Evolutionary conservation across 2,329 filamentous ascomycete genomes (phyloP).

Genomic region (Ophiocordyceps unilateralis): DNA sequence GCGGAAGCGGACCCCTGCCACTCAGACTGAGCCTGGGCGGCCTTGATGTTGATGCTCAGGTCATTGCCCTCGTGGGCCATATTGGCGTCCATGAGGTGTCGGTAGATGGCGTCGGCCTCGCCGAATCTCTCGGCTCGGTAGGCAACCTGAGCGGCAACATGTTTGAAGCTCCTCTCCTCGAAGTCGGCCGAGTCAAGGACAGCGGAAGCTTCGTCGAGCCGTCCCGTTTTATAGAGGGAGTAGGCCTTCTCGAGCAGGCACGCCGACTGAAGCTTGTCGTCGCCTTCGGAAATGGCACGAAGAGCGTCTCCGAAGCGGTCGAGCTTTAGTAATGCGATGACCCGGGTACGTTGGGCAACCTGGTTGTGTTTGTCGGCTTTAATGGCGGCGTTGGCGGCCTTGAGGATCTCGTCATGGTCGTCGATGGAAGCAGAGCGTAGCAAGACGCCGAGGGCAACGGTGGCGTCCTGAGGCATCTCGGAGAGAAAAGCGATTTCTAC

Average conservation of each 20-base stretch:
- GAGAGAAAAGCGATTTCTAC: neutral
- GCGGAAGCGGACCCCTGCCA: conserved; percentile 39
- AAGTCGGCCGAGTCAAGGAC: conserved; percentile 17
- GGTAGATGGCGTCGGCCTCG: conserved; percentile 47
- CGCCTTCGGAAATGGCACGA: conserved; percentile 46
- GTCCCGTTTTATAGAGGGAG: conserved; percentile 66
- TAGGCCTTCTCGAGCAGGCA: conserved; percentile 60
- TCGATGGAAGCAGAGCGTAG: conserved; percentile 38
- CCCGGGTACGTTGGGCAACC: conserved; percentile 49
- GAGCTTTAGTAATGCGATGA: conserved; percentile 62
- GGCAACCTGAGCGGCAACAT: conserved; percentile 47
- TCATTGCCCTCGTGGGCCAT: conserved; percentile 51
- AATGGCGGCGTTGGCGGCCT: conserved; percentile 42
- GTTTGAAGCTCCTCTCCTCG: conserved; percentile 21
- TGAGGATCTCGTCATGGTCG: conserved; percentile 60
- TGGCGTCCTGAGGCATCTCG: conserved; percentile 25
- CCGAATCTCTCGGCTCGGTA: conserved; percentile 62
- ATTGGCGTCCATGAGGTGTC: conserved; percentile 30
- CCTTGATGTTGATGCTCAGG: conserved; percentile 58
- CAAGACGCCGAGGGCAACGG: conserved; percentile 33
- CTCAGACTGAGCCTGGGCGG: conserved; percentile 53
- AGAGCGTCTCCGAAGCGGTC: conserved; percentile 69
- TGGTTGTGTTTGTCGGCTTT: conserved; percentile 41
- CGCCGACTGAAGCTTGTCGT: conserved; percentile 38
- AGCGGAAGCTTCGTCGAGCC: conserved; percentile 45